These are phyloP conservation scores for Phyllosticta citriasiana DNA, from an alignment of 2,329 filamentous ascomycete species.

Conservation along the genomic window DNA sequence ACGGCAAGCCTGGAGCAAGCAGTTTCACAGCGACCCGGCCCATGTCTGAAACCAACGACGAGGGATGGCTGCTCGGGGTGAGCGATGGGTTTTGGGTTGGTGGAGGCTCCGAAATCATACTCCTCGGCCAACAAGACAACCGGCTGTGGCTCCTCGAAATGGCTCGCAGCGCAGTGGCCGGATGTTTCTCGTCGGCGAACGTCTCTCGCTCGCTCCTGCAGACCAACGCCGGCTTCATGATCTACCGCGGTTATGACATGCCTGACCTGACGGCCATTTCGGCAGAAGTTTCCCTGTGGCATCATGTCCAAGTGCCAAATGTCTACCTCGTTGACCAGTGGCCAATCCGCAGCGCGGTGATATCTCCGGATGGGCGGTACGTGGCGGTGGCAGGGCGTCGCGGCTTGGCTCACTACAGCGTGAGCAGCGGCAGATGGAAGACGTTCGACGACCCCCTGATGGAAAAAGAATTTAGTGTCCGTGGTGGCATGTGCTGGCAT, in stretches of 20 bases:
- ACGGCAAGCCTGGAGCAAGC: constrained; percentile 77
- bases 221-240: constrained; percentile 76
- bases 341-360: constrained; percentile 79
- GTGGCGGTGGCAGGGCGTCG: constrained; percentile 90
- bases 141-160: constrained; percentile 83
- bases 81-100: constrained; percentile 76
- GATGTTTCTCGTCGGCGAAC: constrained; percentile 86
- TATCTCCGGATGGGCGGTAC: constrained; percentile 88
- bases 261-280: constrained; percentile 86
- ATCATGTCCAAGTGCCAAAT: constrained; percentile 76
- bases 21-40: constrained; percentile 65
- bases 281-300: constrained; percentile 89
- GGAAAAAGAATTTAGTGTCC: constrained; percentile 85
- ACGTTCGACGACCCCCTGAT: constrained; percentile 71
- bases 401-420: constrained; percentile 89
- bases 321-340: constrained; percentile 84
- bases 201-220: constrained; percentile 81
- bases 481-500: constrained; percentile 98
- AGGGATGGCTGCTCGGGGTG: constrained; percentile 77
- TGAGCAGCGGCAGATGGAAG: constrained; percentile 91
- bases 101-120: constrained; percentile 73
- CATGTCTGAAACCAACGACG: constrained; percentile 57
- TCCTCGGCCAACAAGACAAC: constrained; percentile 62
- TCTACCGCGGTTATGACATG: constrained; percentile 88
- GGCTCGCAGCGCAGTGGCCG: constrained; percentile 84